Evolutionary conservation across 176 grass and related monocot genomes (phyloP).

Genomic region (barley (Hordeum vulgare)): MorexV3_pseudomolecules_assembly NC_058524.1:251917824-251918323

Average conservation of each 20-base stretch:
- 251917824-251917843: not conserved
- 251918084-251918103: not conserved
- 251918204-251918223: no score
- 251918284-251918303: no score
- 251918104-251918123: not conserved
- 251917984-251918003: not conserved
- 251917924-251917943: not conserved
- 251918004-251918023: not conserved
- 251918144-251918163: not conserved
- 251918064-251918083: slow-evolving; percentile 98
- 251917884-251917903: not conserved
- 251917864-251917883: not conserved
- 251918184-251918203: not conserved
- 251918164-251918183: not conserved
- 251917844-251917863: not conserved
- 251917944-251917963: not conserved
- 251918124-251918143: not conserved
- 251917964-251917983: slow-evolving; percentile 13
- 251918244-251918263: no score
- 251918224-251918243: no score
- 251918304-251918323: no score
- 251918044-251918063: slow-evolving; percentile 91
- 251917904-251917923: not conserved
- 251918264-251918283: no score
- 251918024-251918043: slow-evolving; percentile 48